Percentiles rank a stretch among this genome's conserved stretches.
Conservation (phyloP, 805 yeast genomes). For the Torulaspora quercuum region DNA sequence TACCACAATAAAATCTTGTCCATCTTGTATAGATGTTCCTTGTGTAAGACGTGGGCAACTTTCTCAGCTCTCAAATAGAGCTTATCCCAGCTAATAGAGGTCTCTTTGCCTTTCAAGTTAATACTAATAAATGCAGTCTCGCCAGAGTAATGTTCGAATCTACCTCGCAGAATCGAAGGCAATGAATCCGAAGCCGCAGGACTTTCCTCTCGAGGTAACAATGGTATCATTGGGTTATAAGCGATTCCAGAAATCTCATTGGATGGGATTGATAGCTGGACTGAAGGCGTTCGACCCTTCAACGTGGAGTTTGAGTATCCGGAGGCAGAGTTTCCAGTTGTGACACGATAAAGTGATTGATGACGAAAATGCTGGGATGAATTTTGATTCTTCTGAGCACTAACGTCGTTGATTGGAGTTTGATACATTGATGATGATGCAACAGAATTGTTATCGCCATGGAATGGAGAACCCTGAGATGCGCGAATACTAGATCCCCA, state of each 20-base stretch:
- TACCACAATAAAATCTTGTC: conserved; percentile 83
- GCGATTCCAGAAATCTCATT: conserved; percentile 18
- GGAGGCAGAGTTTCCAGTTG: conserved; percentile 33
- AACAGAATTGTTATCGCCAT: conserved; percentile 36
- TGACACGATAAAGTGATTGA: conserved; percentile 28
- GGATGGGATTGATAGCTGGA: conserved; percentile 36
- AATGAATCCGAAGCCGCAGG: conserved; percentile 55
- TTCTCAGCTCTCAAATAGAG: conserved; percentile 78
- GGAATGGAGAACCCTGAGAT: conserved; percentile 6
- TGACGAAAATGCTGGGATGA: conserved; percentile 10
- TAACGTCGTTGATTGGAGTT: conserved; percentile 17
- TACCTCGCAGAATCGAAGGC: conserved; percentile 64
- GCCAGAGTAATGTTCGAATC: conserved; percentile 63
- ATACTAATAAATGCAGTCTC: conserved; percentile 70
- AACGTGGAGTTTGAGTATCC: conserved; percentile 16
- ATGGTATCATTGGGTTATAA: conserved; percentile 36
- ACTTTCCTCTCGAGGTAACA: conserved; percentile 42
- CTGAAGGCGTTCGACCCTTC: conserved; percentile 20
- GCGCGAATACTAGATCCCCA: conserved; percentile 12
- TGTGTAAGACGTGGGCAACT: conserved; percentile 54
- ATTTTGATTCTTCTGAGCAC: conserved; percentile 5
- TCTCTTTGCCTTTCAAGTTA: conserved; percentile 80
- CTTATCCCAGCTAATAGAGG: conserved; percentile 84
- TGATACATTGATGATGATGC: conserved; percentile 11
- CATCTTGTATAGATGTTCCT: conserved; percentile 67